Conservation (phyloP, 208 protist species). For the Acanthamoeba royreba region DNA sequence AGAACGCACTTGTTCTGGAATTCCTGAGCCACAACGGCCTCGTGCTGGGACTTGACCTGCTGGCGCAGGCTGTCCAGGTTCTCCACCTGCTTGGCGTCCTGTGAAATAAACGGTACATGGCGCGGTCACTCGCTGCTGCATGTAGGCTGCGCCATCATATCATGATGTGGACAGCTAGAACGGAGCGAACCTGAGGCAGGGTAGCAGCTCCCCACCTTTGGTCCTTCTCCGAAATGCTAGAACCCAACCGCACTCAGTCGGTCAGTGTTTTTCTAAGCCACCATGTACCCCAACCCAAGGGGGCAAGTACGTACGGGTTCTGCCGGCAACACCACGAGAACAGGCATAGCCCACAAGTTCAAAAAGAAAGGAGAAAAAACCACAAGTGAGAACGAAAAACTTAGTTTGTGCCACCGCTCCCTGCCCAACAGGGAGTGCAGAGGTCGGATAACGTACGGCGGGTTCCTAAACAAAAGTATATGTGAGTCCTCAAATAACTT, state of each 20-base stretch:
- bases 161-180: neutral
- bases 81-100: neutral
- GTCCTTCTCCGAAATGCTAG: neutral
- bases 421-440: no score
- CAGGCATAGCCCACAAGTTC: neutral
- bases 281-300: neutral
- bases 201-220: slow-evolving; percentile 17
- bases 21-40: neutral
- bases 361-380: neutral
- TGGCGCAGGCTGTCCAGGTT: neutral
- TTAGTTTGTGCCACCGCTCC: no score
- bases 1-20: neutral
- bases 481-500: neutral
- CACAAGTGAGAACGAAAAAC: no score
- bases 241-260: neutral
- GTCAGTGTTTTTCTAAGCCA: neutral
- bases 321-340: neutral
- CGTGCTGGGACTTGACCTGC: neutral
- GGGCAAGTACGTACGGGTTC: neutral
- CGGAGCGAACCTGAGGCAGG: neutral
- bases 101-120: neutral
- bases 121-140: no score
- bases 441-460: neutral
- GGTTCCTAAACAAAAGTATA: neutral
- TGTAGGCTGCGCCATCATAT: no score